Base-by-base conservation (phyloP, 2,329 filamentous ascomycete genomes). In the Aspergillus ochraceoroseus region DNA sequence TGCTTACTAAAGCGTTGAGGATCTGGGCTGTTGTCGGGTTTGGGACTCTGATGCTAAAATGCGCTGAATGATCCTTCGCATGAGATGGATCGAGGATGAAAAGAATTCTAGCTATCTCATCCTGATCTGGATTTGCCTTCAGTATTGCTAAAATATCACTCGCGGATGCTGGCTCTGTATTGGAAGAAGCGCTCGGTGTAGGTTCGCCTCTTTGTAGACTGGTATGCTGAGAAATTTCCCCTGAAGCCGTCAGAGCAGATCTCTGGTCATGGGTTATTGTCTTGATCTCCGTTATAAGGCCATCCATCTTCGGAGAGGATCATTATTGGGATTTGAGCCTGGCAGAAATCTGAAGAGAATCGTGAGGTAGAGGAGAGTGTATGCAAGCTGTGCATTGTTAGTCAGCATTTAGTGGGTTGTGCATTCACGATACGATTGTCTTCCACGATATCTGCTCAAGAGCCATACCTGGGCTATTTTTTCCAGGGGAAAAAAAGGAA, bases 1-100 rank as follows among this genome's bases (percentile, higher is more conserved):
- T 77, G 11, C 76, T 81, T 43, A 94, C 79, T 23, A 98, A 67
- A 2, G 78, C 68, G 56, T 88, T 82, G 37, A 90, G 71, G 20
- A 95, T 77, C 53, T 88, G 85, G 13, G 87, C 80, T 41, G 80
- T 77, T 46, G 79, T 68, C 1, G 89, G 81, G 20, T 76, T 76
- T 3, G 87, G 82, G 2, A 70, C 62, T 30, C 72, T 70, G 34
- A 90, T 73, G 51, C 76, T 75, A 56, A 83, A 79, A 8, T 47
- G 42, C 14, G 47, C 43, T 30, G 58, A 33, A 9, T 52, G 15
- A 28, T 32, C 32, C 4, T 43, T 41, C 15, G 51, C 56, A 33
- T 52, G 59, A 19, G 52, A 54, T 9, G 64, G 61, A 42, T 69
- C 64, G 27, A 72, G 50, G 23, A 49, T 58, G 15, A 47, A 41